Evolutionary conservation across 192 early-diverging fungal genomes (phyloP).

Genomic region (Backusella luteola): DNA sequence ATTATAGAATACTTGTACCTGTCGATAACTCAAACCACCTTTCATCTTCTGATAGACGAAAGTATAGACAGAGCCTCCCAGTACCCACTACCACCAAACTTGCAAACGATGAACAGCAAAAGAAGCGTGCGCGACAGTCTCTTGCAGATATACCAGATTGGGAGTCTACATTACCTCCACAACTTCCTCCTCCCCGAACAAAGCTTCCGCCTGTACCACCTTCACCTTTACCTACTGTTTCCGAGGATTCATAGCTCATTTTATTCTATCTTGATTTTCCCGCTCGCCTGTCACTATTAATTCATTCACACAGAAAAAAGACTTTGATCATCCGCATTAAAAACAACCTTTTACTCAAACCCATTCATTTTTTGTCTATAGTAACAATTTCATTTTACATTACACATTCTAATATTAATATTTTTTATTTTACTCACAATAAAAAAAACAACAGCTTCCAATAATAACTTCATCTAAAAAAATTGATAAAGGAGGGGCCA

Average conservation of each 20-base stretch:
- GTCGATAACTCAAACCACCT: background rate
- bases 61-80: background rate
- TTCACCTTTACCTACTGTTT: background rate
- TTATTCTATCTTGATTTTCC: background rate
- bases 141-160: constrained; percentile 25
- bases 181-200: constrained; percentile 27
- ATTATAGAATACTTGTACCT: constrained; percentile 12
- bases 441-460: background rate
- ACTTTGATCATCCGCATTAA: background rate
- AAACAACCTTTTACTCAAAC: background rate
- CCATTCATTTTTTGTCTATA: constrained; percentile 6
- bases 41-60: background rate
- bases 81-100: background rate
- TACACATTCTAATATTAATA: background rate
- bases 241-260: background rate
- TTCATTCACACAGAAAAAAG: background rate
- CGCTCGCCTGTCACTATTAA: background rate
- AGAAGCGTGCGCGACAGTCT: background rate
- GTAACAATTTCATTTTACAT: background rate
- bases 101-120: background rate
- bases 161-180: constrained; percentile 25
- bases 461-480: background rate
- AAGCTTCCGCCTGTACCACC: constrained; percentile 24
- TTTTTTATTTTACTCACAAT: background rate
- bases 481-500: background rate